Conservation (phyloP, 2,329 filamentous ascomycete genomes). For the Fusarium drepaniforme region DNA sequence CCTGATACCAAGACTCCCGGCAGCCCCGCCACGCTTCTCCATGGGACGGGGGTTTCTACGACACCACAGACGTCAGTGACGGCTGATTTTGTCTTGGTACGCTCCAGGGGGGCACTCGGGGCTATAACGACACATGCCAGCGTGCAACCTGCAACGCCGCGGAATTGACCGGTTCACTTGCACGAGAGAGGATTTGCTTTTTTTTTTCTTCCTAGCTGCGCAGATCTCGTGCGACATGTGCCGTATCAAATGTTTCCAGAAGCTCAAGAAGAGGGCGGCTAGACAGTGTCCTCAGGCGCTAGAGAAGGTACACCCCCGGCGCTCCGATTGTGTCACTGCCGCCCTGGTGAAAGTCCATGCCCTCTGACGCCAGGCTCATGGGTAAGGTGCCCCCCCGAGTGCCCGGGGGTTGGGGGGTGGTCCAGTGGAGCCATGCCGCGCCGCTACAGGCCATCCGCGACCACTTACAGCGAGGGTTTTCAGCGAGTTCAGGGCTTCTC, state of each 20-base stretch:
- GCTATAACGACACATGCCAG: background rate
- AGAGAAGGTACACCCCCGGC: slow-evolving; percentile 1
- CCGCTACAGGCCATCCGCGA: slow-evolving; percentile 3
- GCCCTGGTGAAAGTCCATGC: slow-evolving; percentile 6
- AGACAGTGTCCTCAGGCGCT: background rate
- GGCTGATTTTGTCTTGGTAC: slow-evolving; percentile 2
- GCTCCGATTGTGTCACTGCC: slow-evolving; percentile 18
- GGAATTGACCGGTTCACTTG: background rate
- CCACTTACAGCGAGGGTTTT: slow-evolving; percentile 25
- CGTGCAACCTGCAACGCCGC: background rate
- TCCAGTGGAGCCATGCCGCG: slow-evolving; percentile 9
- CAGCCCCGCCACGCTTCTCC: slow-evolving; percentile 2
- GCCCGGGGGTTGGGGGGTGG: slow-evolving; percentile 17
- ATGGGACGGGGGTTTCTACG: background rate
- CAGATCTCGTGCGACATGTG: slow-evolving; percentile 14
- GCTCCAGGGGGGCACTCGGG: background rate
- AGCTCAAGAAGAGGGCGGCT: slow-evolving; percentile 14
- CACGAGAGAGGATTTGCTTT: background rate
- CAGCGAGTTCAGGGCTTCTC: slow-evolving; percentile 31
- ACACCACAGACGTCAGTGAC: slow-evolving; percentile 9
- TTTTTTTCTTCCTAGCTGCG: background rate
- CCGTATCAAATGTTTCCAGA: slow-evolving; percentile 30
- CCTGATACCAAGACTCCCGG: slow-evolving; percentile 8
- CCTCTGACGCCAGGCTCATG: slow-evolving; percentile 32
- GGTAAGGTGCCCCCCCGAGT: slow-evolving; percentile 9